A percentile compares a stretch with the other conserved stretches of the same genome.
Evolutionary conservation across 163 green algal species (phyloP).

Genomic region (Coccomyxa subellipsoidea): DNA sequence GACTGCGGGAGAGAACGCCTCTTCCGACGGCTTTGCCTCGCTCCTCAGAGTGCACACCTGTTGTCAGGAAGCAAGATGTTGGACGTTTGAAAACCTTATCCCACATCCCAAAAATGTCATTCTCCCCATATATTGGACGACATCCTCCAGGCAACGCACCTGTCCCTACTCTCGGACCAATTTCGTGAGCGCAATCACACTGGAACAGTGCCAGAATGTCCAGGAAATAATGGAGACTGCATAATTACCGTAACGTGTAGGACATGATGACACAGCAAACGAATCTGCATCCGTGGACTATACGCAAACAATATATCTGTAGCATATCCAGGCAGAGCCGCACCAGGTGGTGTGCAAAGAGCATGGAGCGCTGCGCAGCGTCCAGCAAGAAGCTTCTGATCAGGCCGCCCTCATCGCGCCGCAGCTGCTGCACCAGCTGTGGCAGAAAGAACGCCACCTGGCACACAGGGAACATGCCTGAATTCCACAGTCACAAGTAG

Average conservation of each 20-base stretch:
- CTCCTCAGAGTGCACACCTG: conserved; percentile 30
- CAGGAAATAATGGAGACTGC: too few relatives aligned
- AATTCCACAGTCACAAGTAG: background rate
- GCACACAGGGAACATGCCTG: background rate
- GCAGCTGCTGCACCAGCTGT: conserved; percentile 91
- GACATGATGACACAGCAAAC: background rate
- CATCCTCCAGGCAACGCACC: too few relatives aligned
- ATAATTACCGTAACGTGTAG: too few relatives aligned
- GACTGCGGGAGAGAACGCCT: conserved; percentile 81
- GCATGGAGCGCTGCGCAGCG: conserved; percentile 48
- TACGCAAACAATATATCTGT: background rate
- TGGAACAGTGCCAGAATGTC: background rate
- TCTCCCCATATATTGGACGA: too few relatives aligned
- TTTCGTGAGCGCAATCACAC: too few relatives aligned
- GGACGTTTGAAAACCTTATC: too few relatives aligned
- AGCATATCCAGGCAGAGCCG: too few relatives aligned
- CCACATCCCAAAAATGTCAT: too few relatives aligned
- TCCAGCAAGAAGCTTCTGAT: conserved; percentile 64
- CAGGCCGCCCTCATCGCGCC: conserved; percentile 63
- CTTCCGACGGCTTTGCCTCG: conserved; percentile 74
- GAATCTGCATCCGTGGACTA: background rate
- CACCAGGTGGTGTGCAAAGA: conserved; percentile 80
- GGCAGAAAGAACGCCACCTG: conserved; percentile 89
- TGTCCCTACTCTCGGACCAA: too few relatives aligned
- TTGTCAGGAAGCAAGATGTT: background rate